Percentiles rank a stretch among this genome's conserved stretches.
Evolutionary conservation across 371 early-diverging fungal species (phyloP).

Genomic region (Mortierella sp.): DNA sequence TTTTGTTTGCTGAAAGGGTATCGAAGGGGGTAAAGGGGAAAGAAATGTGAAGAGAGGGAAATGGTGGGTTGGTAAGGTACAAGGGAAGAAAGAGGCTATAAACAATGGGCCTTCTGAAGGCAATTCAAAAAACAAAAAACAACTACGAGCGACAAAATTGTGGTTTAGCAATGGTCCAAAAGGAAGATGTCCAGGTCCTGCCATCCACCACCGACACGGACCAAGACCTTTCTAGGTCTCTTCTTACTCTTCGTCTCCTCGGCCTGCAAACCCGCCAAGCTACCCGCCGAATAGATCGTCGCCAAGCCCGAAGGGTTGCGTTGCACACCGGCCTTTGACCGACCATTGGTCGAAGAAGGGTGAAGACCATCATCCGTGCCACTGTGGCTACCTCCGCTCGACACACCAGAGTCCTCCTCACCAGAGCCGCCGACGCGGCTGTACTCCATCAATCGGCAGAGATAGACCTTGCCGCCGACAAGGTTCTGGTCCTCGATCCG

Average conservation of each 20-base stretch:
- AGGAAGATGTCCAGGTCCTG: slow-evolving; percentile 75
- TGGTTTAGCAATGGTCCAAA: slow-evolving; percentile 65
- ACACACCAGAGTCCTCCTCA: slow-evolving; percentile 45
- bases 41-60: background rate
- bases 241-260: slow-evolving; percentile 24
- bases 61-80: background rate
- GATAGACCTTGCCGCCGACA: slow-evolving; percentile 39
- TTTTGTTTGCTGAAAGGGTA: background rate
- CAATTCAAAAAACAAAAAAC: background rate
- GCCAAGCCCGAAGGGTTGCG: slow-evolving; percentile 12
- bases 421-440: slow-evolving; percentile 27
- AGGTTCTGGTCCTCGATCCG: slow-evolving; percentile 36
- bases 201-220: slow-evolving; percentile 77
- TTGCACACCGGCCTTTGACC: background rate
- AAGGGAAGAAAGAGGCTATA: background rate
- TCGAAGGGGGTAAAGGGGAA: background rate
- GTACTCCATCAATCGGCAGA: slow-evolving; percentile 52
- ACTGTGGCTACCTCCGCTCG: slow-evolving; percentile 43
- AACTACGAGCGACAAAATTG: slow-evolving; percentile 47
- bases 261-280: slow-evolving; percentile 13
- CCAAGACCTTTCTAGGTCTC: slow-evolving; percentile 65
- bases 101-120: background rate
- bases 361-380: slow-evolving; percentile 36
- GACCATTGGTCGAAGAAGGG: background rate
- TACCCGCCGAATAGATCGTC: slow-evolving; percentile 16